Evolutionary conservation across 331 rosid species (phyloP).

Genomic region (Saraca asoca): DNA sequence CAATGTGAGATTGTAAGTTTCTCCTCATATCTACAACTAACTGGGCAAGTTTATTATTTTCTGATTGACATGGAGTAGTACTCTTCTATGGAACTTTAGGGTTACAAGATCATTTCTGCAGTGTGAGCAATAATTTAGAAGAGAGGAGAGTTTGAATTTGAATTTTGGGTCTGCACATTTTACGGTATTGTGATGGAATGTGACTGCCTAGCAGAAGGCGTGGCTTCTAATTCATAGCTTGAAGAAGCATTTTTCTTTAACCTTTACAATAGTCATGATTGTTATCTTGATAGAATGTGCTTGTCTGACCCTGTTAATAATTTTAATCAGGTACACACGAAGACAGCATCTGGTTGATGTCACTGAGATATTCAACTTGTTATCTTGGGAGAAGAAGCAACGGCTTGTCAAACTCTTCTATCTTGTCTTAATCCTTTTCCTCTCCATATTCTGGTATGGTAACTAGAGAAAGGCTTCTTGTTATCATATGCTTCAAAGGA

Average conservation of each 20-base stretch:
- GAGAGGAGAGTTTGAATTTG: too few relatives aligned
- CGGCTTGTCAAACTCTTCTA: conserved; percentile 84
- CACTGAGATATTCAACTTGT: conserved; percentile 89
- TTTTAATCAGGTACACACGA: conserved; percentile 54
- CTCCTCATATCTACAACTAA: neutral
- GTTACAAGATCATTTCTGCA: neutral
- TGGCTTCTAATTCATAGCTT: neutral
- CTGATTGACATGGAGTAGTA: neutral
- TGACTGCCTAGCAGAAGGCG: neutral
- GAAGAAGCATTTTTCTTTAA: too few relatives aligned
- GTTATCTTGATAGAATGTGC: conserved; percentile 23
- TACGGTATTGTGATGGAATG: neutral
- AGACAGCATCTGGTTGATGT: conserved; percentile 73
- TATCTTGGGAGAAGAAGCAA: conserved; percentile 82
- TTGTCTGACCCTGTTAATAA: conserved; percentile 26
- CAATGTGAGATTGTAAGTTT: conserved; percentile 72
- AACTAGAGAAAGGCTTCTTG: conserved; percentile 14
- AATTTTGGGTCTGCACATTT: too few relatives aligned
- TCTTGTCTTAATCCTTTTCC: conserved; percentile 67
- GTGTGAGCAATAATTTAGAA: too few relatives aligned
- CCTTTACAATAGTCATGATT: conserved; percentile 13
- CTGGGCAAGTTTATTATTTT: conserved; percentile 11
- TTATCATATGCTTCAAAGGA: conserved; percentile 29
- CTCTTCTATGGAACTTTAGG: conserved; percentile 5
- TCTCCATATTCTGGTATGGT: conserved; percentile 80